Percentiles rank a stretch among this genome's conserved stretches.
Conservation (phyloP, 164 flowering plant genomes). For the Kalanchoe fedtschenkoi region DNA sequence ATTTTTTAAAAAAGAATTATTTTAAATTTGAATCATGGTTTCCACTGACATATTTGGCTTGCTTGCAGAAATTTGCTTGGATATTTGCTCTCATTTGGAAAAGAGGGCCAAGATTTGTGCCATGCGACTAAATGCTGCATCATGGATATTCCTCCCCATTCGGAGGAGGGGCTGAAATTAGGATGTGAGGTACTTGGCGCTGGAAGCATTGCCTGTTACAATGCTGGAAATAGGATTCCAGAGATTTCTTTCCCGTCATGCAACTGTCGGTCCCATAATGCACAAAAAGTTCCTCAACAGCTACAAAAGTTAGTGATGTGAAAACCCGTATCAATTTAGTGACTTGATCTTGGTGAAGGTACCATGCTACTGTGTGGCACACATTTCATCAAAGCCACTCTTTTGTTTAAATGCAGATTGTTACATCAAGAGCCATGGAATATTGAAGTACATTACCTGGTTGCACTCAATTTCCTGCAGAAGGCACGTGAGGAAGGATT, state of each 20-base stretch:
- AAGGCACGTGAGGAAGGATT: constrained; percentile 74
- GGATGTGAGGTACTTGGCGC: constrained; percentile 61
- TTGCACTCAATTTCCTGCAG: constrained; percentile 54
- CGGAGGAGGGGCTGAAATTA: constrained; percentile 32
- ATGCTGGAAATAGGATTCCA: constrained; percentile 21
- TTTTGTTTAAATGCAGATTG: constrained; percentile 35
- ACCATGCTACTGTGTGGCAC: not conserved
- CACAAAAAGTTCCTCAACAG: constrained; percentile 22
- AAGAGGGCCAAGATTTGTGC: constrained; percentile 36
- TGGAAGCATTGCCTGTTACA: constrained; percentile 61
- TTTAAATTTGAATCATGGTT: not conserved
- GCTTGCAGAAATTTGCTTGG: constrained; percentile 72
- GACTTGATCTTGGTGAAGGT: not conserved
- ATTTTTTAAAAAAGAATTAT: not conserved
- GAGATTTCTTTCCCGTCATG: constrained; percentile 61
- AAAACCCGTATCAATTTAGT: not conserved
- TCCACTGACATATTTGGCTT: constrained; percentile 6
- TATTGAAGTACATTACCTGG: constrained; percentile 45
- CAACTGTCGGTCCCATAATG: constrained; percentile 23
- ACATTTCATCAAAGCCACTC: not conserved
- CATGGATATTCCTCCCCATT: constrained; percentile 19
- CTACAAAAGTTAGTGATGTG: constrained; percentile 53
- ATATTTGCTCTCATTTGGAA: constrained; percentile 45
- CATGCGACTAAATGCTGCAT: constrained; percentile 40
- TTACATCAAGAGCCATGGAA: constrained; percentile 82